These are phyloP conservation scores for Oryza meyeriana DNA, from an alignment of 176 grass and related monocot genomes.

Conservation along the genomic window DNA sequence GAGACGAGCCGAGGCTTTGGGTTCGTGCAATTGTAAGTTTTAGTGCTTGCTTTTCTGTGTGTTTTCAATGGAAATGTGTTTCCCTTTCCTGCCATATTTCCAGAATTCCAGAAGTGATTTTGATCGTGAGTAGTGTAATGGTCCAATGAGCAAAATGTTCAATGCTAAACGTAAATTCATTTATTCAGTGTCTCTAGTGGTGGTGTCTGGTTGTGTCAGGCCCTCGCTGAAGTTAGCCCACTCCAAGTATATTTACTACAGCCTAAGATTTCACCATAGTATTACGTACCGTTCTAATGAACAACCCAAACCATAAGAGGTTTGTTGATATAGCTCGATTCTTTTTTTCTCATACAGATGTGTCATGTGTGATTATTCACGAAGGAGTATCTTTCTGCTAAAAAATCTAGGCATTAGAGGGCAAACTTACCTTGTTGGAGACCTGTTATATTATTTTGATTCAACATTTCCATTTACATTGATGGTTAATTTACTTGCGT, in stretches of 20 bases:
- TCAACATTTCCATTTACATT: too few species aligned
- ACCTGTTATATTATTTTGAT: neutral
- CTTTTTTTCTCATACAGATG: neutral
- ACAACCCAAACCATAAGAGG: too few species aligned
- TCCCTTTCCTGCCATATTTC: neutral
- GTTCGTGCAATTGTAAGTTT: slow-evolving; percentile 88
- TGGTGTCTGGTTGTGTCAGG: neutral
- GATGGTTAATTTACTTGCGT: too few species aligned
- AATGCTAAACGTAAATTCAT: neutral
- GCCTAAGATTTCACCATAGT: neutral
- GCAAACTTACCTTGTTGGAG: neutral
- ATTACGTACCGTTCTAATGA: neutral
- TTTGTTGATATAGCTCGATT: neutral
- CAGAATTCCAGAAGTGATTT: neutral
- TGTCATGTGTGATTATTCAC: neutral
- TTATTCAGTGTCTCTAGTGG: neutral
- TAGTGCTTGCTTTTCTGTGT: neutral
- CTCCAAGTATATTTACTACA: neutral
- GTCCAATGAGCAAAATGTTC: neutral
- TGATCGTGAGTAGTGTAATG: neutral
- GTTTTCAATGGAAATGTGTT: neutral
- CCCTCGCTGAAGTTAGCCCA: neutral
- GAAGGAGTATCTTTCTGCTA: neutral
- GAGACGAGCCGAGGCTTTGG: slow-evolving; percentile 79
- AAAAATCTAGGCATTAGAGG: neutral